phyloP scores from a whole-genome alignment of 345 rosid genomes.

The Punica granatum region DNA sequence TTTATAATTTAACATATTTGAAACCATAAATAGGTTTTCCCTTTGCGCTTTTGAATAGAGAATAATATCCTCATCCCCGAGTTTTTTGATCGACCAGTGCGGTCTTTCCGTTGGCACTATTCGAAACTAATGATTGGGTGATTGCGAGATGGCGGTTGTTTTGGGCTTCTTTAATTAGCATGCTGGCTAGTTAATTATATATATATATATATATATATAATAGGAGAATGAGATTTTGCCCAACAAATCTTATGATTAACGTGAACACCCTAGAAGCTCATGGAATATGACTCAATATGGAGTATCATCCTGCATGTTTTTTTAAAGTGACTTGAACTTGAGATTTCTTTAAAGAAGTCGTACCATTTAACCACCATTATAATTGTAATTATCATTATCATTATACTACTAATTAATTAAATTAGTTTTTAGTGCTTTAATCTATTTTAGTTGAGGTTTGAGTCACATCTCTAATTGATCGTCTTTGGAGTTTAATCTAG shows the following conservation, averaged over 20 bases:
- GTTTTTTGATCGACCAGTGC: not conserved
- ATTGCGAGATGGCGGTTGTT: not conserved
- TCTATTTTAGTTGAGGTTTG: not conserved
- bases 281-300: too few species aligned
- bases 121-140: not conserved
- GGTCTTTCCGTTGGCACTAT: not conserved
- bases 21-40: not conserved
- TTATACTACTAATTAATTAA: not conserved
- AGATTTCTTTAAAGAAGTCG: too few species aligned
- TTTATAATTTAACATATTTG: not conserved
- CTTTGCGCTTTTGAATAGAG: not conserved
- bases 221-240: too few species aligned
- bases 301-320: too few species aligned
- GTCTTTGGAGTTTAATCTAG: too few species aligned
- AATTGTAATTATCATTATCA: too few species aligned
- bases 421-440: not conserved
- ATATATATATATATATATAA: too few species aligned
- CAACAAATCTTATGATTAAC: too few species aligned
- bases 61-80: not conserved
- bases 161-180: not conserved
- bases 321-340: too few species aligned
- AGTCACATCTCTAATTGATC: not conserved
- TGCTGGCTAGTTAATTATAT: too few species aligned
- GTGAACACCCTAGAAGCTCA: too few species aligned
- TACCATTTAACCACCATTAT: too few species aligned